These are phyloP conservation scores for Penicillium fimorum DNA, from an alignment of 495 filamentous ascomycete species.

Conservation along the genomic window DNA sequence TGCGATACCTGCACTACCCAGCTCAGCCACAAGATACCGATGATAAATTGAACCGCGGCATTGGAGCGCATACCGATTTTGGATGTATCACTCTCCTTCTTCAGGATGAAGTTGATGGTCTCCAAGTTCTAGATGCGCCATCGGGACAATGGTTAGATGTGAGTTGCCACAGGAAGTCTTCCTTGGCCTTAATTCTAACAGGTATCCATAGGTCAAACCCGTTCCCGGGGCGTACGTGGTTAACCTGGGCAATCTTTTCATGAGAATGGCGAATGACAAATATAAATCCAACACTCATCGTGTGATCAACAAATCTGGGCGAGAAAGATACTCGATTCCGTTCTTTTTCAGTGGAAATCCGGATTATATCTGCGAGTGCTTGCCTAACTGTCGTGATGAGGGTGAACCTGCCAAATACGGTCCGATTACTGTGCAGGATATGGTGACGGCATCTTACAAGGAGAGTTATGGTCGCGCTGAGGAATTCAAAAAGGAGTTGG, in stretches of 20 bases:
- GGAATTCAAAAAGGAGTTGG: constrained; percentile 32
- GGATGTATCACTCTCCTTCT: constrained; percentile 46
- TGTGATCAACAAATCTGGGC: constrained; percentile 47
- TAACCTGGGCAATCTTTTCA: constrained; percentile 57
- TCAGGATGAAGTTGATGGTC: constrained; percentile 48
- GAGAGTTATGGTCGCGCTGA: constrained; percentile 38
- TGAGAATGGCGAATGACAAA: constrained; percentile 60
- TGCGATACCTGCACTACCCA: constrained; percentile 44
- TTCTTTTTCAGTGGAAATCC: constrained; percentile 60
- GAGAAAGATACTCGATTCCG: constrained; percentile 58
- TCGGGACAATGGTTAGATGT: constrained; percentile 46
- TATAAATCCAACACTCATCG: constrained; percentile 56
- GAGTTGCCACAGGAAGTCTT: background rate
- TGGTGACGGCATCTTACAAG: constrained; percentile 34
- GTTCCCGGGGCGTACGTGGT: constrained; percentile 52
- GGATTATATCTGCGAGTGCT: constrained; percentile 51
- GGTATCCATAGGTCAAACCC: constrained; percentile 41
- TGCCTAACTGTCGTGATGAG: constrained; percentile 46
- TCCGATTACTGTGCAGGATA: constrained; percentile 45
- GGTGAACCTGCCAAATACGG: constrained; percentile 45
- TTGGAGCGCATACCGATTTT: constrained; percentile 51
- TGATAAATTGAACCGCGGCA: constrained; percentile 38
- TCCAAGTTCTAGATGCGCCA: constrained; percentile 52
- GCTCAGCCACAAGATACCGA: constrained; percentile 43
- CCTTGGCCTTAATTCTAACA: constrained; percentile 5